phyloP scores from a whole-genome alignment of 768 basidiomycete genomes.

The Mycena haematopus region DNA sequence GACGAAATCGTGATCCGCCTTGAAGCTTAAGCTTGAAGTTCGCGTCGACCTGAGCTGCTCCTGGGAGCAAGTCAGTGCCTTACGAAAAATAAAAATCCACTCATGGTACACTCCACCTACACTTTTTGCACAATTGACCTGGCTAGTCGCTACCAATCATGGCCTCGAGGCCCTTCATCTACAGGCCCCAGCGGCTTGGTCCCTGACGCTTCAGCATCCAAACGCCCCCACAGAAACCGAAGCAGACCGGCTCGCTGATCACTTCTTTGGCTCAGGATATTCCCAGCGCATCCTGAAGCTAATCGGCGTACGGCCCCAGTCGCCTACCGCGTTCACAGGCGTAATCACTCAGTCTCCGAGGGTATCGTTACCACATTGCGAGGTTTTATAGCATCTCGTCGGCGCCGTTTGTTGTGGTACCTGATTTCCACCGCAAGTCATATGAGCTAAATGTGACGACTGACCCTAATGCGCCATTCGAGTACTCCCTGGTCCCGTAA shows the following conservation, averaged over 20 bases:
- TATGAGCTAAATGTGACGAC: no score
- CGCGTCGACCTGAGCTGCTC: neutral
- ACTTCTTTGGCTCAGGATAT: neutral
- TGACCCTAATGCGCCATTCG: no score
- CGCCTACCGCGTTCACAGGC: no score
- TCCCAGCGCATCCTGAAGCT: neutral
- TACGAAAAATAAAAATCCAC: neutral
- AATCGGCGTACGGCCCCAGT: no score
- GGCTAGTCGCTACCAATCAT: neutral
- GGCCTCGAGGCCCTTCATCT: neutral
- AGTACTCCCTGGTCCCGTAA: no score
- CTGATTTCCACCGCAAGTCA: no score
- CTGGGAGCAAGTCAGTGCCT: neutral
- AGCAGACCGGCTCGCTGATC: slow-evolving; percentile 5
- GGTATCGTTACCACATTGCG: no score
- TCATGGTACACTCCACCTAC: neutral
- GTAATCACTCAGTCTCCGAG: no score
- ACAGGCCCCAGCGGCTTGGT: neutral
- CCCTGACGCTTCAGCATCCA: neutral
- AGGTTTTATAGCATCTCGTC: no score
- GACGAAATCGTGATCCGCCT: neutral
- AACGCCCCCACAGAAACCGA: neutral
- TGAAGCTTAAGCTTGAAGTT: neutral
- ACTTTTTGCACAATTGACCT: neutral
- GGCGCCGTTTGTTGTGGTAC: no score